Conservation (phyloP, 306 rosid genomes). For the Medicago ruthenica region DNA sequence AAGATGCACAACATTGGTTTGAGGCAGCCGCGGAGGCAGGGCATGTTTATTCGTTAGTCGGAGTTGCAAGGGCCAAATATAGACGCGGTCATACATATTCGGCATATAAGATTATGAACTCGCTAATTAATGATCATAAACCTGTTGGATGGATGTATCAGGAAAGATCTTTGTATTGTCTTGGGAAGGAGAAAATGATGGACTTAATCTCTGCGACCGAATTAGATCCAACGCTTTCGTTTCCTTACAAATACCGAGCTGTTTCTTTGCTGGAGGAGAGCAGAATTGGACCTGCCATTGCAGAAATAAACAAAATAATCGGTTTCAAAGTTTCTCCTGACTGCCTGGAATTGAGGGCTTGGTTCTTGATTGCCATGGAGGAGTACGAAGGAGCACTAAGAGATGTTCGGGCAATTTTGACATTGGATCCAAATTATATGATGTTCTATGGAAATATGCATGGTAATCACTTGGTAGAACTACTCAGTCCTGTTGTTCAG, state of each 20-base stretch:
- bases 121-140: conserved; percentile 64
- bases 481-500: conserved; percentile 69
- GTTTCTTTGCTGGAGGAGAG: conserved; percentile 67
- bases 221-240: conserved; percentile 80
- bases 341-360: conserved; percentile 87
- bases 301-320: conserved; percentile 76
- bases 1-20: conserved; percentile 80
- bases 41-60: conserved; percentile 75
- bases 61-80: conserved; percentile 82
- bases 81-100: conserved; percentile 80
- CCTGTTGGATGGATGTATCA: conserved; percentile 96
- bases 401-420: conserved; percentile 85
- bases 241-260: conserved; percentile 81
- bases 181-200: conserved; percentile 75
- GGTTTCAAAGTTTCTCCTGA: conserved; percentile 82
- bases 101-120: conserved; percentile 78
- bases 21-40: conserved; percentile 74
- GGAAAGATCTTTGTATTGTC: conserved; percentile 81
- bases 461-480: conserved; percentile 72
- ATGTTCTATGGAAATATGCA: conserved; percentile 73
- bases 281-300: conserved; percentile 62
- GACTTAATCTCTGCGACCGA: conserved; percentile 79
- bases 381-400: conserved; percentile 81
- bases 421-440: conserved; percentile 80
- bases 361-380: conserved; percentile 76